These are phyloP conservation scores for Leccinellum albellum DNA, from an alignment of 768 basidiomycete species.

Conservation along the genomic window DNA sequence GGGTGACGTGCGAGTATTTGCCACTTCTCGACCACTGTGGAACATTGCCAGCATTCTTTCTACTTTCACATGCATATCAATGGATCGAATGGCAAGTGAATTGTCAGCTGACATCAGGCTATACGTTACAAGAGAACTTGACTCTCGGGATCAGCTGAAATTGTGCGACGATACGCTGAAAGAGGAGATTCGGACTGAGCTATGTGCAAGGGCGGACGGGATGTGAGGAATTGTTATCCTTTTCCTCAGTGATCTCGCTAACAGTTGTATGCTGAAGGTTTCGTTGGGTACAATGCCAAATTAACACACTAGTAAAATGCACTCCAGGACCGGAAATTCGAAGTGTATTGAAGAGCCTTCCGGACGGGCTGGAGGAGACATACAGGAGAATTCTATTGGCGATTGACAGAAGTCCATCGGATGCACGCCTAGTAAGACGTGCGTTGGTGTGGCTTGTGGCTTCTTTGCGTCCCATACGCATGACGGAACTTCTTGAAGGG, in stretches of 20 bases:
- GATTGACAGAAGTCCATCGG: not conserved
- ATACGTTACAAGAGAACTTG: slow-evolving; percentile 9
- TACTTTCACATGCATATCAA: slow-evolving; percentile 6
- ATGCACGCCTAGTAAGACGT: not conserved
- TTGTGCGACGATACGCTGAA: not conserved
- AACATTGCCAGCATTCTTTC: slow-evolving; percentile 1
- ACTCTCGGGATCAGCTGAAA: slow-evolving; percentile 6
- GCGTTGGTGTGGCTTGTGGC: slow-evolving; percentile 11
- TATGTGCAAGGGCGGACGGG: slow-evolving; percentile 15
- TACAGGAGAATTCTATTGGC: slow-evolving; percentile 18
- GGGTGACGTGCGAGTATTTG: not conserved
- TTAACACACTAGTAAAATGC: slow-evolving; percentile 7
- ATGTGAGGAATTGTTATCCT: slow-evolving; percentile 11
- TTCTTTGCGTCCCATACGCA: slow-evolving; percentile 4
- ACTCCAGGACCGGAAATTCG: not conserved
- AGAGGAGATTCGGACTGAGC: not conserved
- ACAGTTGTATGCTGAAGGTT: slow-evolving; percentile 1
- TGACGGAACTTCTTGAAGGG: slow-evolving; percentile 10
- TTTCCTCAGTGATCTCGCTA: not conserved
- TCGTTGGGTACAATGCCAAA: slow-evolving; percentile 17
- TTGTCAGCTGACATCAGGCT: slow-evolving; percentile 10
- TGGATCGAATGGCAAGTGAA: slow-evolving; percentile 1
- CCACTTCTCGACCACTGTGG: slow-evolving; percentile 9
- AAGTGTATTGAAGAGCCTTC: slow-evolving; percentile 4
- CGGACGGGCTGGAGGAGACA: slow-evolving; percentile 18